Evolutionary conservation across 306 rosid species (phyloP), one percentile per base, ranked within the genome.

Genomic region (Oemleria cerasiformis): DNA sequence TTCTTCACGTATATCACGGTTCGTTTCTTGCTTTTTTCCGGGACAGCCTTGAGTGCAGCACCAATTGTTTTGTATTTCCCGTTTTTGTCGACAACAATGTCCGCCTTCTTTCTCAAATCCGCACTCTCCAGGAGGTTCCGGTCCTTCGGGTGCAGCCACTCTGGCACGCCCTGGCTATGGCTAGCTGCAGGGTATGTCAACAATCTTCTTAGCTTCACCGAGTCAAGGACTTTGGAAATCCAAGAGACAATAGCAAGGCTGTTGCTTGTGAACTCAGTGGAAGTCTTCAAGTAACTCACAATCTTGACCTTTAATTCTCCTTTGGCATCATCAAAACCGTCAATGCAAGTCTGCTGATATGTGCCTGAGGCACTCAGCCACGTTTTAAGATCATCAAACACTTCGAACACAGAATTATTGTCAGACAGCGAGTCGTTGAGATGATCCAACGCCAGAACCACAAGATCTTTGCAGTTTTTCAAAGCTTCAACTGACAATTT

Each of bases 341-440:
- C 98, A 20, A 80, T 81, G 81, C 96, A 92, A 4, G 95, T 90
- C 23, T 92, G 84, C 48, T 80, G 88, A 72, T 74, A 83, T 20
- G 98, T 90, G 36, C 89, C 92, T 64, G 96, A 88, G 44, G 92
- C 80, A 74, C 91, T 90, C 49, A 90, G 64, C 98, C 96, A 88
- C 15, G 98, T 92, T 66, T 71, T 23, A 16, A 90, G 86, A 78
- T 90, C 95, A 19, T 86, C 92, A 63, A 80, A 51, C 34, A 70
- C 84, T 1, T 84, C 72, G 69, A 69, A n/a, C 45, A 90, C 34
- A 0, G 96, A 78, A 41, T 58, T 67, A 13, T 67, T 73, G 0
- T 75, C 69, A 1, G 77, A 73, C 72, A 90, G 20, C 1, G 95
- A 72, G 23, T 12, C 61, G 36, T 85, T 83, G 6, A 92, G 73